These are phyloP conservation scores for Cnidoscolus chayamansa DNA, from an alignment of 441 rosid genomes.

Conservation along the genomic window DNA sequence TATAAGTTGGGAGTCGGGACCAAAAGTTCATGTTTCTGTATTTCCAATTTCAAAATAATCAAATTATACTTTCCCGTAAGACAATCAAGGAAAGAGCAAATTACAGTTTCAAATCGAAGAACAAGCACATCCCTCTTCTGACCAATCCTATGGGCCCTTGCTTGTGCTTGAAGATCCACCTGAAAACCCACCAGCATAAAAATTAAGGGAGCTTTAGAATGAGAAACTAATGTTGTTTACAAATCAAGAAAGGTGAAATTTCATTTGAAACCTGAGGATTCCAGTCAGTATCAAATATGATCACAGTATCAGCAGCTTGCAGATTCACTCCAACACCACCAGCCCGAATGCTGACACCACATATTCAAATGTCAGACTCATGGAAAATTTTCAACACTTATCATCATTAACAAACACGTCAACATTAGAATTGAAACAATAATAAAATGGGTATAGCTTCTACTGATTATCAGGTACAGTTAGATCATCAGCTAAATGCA, in stretches of 20 bases:
- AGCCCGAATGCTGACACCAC: conserved; percentile 75
- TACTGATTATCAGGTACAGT: not conserved
- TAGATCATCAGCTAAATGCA: not conserved
- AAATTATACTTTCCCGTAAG: conserved; percentile 13
- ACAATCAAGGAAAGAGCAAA: conserved; percentile 1
- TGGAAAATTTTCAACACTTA: conserved; percentile 7
- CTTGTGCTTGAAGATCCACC: conserved; percentile 99
- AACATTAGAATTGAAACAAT: conserved; percentile 1
- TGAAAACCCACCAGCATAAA: conserved; percentile 24
- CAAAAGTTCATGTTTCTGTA: not conserved
- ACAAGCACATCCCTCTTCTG: conserved; percentile 97
- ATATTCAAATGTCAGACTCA: conserved; percentile 26
- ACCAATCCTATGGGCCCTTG: conserved; percentile 96
- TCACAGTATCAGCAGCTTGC: conserved; percentile 96
- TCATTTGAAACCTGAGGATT: conserved; percentile 73
- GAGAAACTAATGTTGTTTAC: not conserved
- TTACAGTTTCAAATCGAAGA: conserved; percentile 90
- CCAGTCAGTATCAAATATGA: conserved; percentile 96
- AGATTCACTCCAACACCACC: conserved; percentile 98
- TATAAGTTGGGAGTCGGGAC: not conserved
- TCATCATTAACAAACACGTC: not conserved
- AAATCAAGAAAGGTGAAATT: conserved; percentile 16
- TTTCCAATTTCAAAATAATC: conserved; percentile 14
- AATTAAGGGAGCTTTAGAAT: conserved; percentile 20
- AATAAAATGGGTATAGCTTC: not conserved